These are phyloP conservation scores for Talaromyces sp. DNA, from an alignment of 2,329 filamentous ascomycete species.

Conservation along the genomic window DNA sequence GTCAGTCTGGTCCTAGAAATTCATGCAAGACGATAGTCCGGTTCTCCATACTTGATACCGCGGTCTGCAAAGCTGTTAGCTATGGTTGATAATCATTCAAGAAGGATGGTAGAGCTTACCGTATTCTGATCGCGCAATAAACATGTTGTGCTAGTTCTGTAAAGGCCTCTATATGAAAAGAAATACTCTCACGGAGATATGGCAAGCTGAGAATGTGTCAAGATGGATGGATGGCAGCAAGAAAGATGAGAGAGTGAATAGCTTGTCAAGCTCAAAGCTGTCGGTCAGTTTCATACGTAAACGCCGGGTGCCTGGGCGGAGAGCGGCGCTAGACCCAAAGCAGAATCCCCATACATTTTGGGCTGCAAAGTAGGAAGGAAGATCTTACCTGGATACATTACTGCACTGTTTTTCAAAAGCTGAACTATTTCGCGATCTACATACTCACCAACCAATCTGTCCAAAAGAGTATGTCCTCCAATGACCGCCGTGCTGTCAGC, in stretches of 20 bases:
- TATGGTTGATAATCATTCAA: conserved; percentile 21
- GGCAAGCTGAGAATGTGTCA: background rate
- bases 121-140: conserved; percentile 99
- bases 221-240: background rate
- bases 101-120: conserved; percentile 56
- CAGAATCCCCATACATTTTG: conserved; percentile 12
- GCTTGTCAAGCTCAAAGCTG: conserved; percentile 14
- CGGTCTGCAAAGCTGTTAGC: conserved; percentile 62
- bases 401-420: background rate
- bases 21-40: background rate
- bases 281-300: conserved; percentile 8
- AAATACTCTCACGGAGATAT: background rate
- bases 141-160: conserved; percentile 64
- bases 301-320: conserved; percentile 13
- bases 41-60: conserved; percentile 78
- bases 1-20: background rate
- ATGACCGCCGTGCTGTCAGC: conserved; percentile 36
- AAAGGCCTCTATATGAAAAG: background rate
- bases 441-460: background rate
- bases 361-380: background rate
- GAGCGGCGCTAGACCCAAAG: conserved; percentile 14
- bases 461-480: conserved; percentile 33
- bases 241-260: conserved; percentile 2
- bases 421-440: background rate
- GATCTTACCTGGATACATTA: background rate